A percentile compares a stretch with the other conserved stretches of the same genome.
These are phyloP conservation scores for Scolecobasidium constrictum DNA, from an alignment of 2,329 filamentous ascomycete species.

Conservation along the genomic window DNA sequence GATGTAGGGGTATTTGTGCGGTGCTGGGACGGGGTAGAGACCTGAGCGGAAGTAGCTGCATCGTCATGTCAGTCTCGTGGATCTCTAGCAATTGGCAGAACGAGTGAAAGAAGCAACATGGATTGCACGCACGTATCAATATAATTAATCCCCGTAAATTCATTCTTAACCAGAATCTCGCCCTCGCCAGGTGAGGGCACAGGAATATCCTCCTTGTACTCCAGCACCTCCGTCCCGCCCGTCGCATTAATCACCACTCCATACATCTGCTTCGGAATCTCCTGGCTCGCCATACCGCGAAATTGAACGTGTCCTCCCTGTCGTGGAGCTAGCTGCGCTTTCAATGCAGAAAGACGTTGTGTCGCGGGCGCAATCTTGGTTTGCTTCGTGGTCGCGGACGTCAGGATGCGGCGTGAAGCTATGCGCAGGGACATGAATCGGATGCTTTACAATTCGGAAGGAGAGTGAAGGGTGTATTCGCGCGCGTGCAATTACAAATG, in stretches of 20 bases:
- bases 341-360: not conserved
- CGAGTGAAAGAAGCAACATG: too few species aligned
- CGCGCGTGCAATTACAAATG: too few species aligned
- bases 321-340: not conserved
- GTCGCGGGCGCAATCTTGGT: too few species aligned
- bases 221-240: conserved; percentile 60
- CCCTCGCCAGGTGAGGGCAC: conserved; percentile 58
- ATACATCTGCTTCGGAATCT: conserved; percentile 57
- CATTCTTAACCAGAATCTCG: conserved; percentile 71
- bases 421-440: too few species aligned
- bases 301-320: too few species aligned
- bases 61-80: too few species aligned
- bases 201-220: conserved; percentile 59
- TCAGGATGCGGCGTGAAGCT: too few species aligned
- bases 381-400: too few species aligned
- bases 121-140: conserved; percentile 63
- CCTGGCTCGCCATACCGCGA: conserved; percentile 39
- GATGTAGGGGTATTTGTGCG: conserved; percentile 50
- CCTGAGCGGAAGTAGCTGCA: conserved; percentile 71
- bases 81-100: conserved; percentile 9
- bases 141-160: conserved; percentile 72
- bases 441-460: too few species aligned
- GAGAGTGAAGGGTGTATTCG: too few species aligned
- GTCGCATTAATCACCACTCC: conserved; percentile 62
- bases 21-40: conserved; percentile 55